Evolutionary conservation across 2,329 filamentous ascomycete genomes (phyloP), one percentile per base, ranked within the genome.

Genomic region (Arthroderma sp.): DNA sequence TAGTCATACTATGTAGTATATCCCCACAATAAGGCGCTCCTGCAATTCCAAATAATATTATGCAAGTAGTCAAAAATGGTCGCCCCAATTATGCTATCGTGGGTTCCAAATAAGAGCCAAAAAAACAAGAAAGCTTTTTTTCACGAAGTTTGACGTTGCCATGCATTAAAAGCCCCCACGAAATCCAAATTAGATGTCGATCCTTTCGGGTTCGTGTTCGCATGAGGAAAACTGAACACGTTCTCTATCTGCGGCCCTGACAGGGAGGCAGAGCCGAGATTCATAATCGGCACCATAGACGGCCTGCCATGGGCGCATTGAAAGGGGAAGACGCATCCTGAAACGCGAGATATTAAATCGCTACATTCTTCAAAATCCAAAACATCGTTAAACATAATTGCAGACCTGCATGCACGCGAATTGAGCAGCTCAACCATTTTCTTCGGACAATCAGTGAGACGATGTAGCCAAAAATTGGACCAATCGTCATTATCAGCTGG

Each of bases 401-500:
- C 65, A 30, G 60, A 66, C 43, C 69, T 59, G 51, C 69, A 72
- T 6, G 69, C 66, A 6, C 69, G 66, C 22, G 69, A 72, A 44
- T 68, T 70, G 11, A 72, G 58, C 36, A 72, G 55, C 29, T 93
- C 83, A 3, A 93, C 54, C 8, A 96, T 78, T 0, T 82, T 81
- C 28, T 73, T 69, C 0, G 89, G 88, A 53, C 85, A 93, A 2
- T 71, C 71, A 29, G 78, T 74, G 36, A 94, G 76, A 4, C 68
- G 68, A 1, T 71, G 63, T 1, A 83, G 64, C 81, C 82, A 87
- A 8, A 49, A 37, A 31, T 15, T 31, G 32, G 39, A 11, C 11
- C 5, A 6, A 27, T 40, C 36, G 27, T 41, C 36, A 4, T n/a
- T 28, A 8, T 44, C 34, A 30, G 44, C 45, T 33, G 37, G 30